Evolutionary conservation across 169 alveolate genomes (phyloP), one percentile per base, ranked within the genome.

Genomic region (Eimeria sp.): DNA sequence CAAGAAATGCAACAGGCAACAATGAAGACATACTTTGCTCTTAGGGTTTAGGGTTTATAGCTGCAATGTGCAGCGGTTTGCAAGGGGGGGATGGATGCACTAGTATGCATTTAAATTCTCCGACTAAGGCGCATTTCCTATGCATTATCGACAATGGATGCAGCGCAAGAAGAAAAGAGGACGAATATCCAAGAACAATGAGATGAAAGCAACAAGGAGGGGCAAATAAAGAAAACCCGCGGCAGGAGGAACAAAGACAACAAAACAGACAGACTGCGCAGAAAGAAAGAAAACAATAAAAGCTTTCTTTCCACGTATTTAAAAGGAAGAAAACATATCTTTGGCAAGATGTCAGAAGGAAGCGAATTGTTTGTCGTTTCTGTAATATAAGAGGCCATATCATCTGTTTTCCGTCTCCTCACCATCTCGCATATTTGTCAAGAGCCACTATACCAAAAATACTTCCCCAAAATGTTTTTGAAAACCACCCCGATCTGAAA

Each of bases 341-440:
- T n/a, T n/a, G n/a, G n/a, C n/a, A n/a, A n/a, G n/a, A n/a, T n/a
- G n/a, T n/a, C n/a, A n/a, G n/a, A n/a, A n/a, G n/a, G n/a, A n/a
- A 51, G 58, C 11, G 58, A 11, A 51, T 7, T 51, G 58, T 51
- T 51, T 51, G 11, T 51, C 11, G 58, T 11, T 51, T 51, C 11
- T 51, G 58, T 51, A 7, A 5, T 7, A 51, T 51, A 51, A 51
- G 11, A 51, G 5, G 16, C 7, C 67, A 13, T 58, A 13, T 18
- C 67, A 13, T 7, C 10, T 9, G 3, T 9, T 18, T 58, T 3
- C 16, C 22, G 10, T 25, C 45, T 27, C 45, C 80, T 57, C 34
- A 92, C 95, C 90, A 54, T 34, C 87, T 51, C 72, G 95, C 95
- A 20, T 75, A 61, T 30, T 92, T 84, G 84, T 92, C 91, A 3